Conservation (phyloP, 2,329 filamentous ascomycete genomes). For the Alternaria brassicicola region DNA sequence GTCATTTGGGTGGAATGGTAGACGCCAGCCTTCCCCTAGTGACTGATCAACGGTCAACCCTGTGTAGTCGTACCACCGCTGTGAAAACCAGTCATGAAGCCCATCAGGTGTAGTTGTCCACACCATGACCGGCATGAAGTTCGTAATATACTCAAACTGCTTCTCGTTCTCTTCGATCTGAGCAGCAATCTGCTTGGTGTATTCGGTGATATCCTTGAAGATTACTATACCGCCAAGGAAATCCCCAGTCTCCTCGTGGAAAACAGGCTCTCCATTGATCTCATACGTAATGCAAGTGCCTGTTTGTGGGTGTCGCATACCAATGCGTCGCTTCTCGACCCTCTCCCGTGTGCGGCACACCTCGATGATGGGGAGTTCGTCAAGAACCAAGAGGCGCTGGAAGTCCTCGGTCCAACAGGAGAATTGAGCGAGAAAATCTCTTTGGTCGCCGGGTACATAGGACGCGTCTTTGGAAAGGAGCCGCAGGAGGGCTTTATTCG, state of each 20-base stretch:
- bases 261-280: conserved; percentile 69
- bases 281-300: conserved; percentile 66
- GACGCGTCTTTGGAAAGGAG: conserved; percentile 49
- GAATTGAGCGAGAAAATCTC: conserved; percentile 65
- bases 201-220: conserved; percentile 73
- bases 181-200: conserved; percentile 70
- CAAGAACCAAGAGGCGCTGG: conserved; percentile 59
- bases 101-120: conserved; percentile 76
- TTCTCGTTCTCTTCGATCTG: conserved; percentile 74
- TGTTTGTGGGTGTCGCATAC: conserved; percentile 61
- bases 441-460: conserved; percentile 45
- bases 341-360: conserved; percentile 66
- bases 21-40: conserved; percentile 66
- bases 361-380: conserved; percentile 71
- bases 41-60: conserved; percentile 67
- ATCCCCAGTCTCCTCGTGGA: conserved; percentile 70
- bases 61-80: conserved; percentile 81
- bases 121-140: conserved; percentile 64
- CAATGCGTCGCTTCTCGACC: conserved; percentile 66
- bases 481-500: conserved; percentile 67
- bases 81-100: conserved; percentile 73
- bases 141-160: conserved; percentile 76
- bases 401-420: conserved; percentile 71
- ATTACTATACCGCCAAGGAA: conserved; percentile 76
- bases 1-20: conserved; percentile 74